Evolutionary conservation across 2,329 filamentous ascomycete genomes (phyloP).

Genomic region (Trichoderma aggressivum): DNA sequence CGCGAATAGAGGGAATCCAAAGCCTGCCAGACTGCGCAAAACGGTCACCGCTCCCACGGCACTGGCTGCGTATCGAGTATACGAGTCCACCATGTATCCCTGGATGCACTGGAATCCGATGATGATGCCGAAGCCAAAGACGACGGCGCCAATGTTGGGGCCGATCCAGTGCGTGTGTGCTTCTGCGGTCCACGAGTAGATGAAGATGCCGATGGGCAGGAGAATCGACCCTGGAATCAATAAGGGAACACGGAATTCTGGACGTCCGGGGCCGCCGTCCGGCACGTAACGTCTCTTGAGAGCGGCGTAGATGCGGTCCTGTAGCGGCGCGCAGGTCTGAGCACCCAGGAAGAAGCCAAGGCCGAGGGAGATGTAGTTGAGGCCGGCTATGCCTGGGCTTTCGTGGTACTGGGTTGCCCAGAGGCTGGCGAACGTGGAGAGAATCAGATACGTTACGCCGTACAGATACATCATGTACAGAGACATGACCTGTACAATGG

Average conservation of each 20-base stretch:
- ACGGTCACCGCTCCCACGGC: slow-evolving; percentile 44
- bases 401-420: slow-evolving; percentile 58
- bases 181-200: slow-evolving; percentile 47
- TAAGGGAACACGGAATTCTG: slow-evolving; percentile 43
- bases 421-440: slow-evolving; percentile 49
- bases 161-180: slow-evolving; percentile 43
- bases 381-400: slow-evolving; percentile 46
- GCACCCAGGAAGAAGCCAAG: slow-evolving; percentile 32
- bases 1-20: slow-evolving; percentile 51
- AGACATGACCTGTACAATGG: slow-evolving; percentile 64
- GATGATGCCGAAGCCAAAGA: slow-evolving; percentile 40
- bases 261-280: slow-evolving; percentile 35
- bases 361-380: slow-evolving; percentile 32
- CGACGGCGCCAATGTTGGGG: slow-evolving; percentile 41
- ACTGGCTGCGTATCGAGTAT: slow-evolving; percentile 44
- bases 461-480: slow-evolving; percentile 65
- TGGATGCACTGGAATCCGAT: slow-evolving; percentile 45
- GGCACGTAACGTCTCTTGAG: slow-evolving; percentile 40
- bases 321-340: slow-evolving; percentile 40
- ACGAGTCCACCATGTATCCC: slow-evolving; percentile 46
- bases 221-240: slow-evolving; percentile 41
- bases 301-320: slow-evolving; percentile 44
- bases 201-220: slow-evolving; percentile 42
- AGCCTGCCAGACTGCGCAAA: slow-evolving; percentile 47
- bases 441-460: slow-evolving; percentile 56